Evolutionary conservation across 2,329 filamentous ascomycete species (phyloP), one percentile per base, ranked within the genome.

Genomic region (Trichoderma aggressivum): DNA sequence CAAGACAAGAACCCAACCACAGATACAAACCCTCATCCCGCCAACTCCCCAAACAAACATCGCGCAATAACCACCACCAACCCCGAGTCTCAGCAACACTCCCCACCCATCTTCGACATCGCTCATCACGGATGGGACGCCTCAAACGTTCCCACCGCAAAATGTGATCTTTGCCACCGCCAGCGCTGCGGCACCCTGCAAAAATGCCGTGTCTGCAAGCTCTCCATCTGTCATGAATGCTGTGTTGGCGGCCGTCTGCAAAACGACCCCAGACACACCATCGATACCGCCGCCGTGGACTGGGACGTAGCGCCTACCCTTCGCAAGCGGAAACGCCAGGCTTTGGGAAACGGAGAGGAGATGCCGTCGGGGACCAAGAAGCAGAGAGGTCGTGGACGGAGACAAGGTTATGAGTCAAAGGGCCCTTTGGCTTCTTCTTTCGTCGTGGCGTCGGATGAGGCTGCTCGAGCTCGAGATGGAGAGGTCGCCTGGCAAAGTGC

Each of bases 81-180:
- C 39, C 66, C 30, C n/a, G 21, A 39, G 12, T 2, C 66, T 26
- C 36, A 18, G 36, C 65, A 47, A 24, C 36, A 3, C 3, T 3
- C 67, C 3, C 50, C 72, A 11, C 71, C 71, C 24, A 28, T 62
- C 14, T 72, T 70, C 26, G 53, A 72, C 16, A 34, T 30, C 10
- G 30, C 72, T 7, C 75, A 77, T 26, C 26, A 61, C 14, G 74
- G 74, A 62, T 77, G 76, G 77, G 68, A 73, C 26, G 62, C 71
- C 28, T 70, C 74, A 59, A 69, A 70, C 26, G 68, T 76, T 10
- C 70, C 75, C 53, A 78, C 76, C 36, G 75, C 77, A 34, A 77
- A 76, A 59, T 78, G 77, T 56, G 77, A 78, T 60, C 66, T 75
- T 58, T 78, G 77, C 62, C 70, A 74, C 39, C 71, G 34, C 7